These are phyloP conservation scores for Berberis thunbergii DNA, from an alignment of 164 flowering plant species.

Conservation along the genomic window DNA sequence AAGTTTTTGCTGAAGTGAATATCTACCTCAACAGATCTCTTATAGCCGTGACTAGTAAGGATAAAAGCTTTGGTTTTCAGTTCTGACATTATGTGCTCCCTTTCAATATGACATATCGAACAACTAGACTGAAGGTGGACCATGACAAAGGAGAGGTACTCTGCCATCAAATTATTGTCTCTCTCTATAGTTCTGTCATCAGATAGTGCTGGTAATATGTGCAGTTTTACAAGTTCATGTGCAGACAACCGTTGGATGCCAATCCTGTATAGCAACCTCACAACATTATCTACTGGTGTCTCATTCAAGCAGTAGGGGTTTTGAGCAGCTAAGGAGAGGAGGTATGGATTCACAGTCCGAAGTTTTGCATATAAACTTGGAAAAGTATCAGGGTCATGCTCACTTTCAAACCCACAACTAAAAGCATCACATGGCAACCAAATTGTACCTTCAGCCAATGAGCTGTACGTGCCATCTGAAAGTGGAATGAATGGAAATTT, in stretches of 20 bases:
- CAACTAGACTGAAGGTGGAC: constrained; percentile 70
- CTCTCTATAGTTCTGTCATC: constrained; percentile 15
- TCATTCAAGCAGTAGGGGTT: constrained; percentile 18
- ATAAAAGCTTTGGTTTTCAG: constrained; percentile 51
- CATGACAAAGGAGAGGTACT: constrained; percentile 71
- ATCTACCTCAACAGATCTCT: constrained; percentile 40
- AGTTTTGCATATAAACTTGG: constrained; percentile 56
- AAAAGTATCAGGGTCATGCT: constrained; percentile 36
- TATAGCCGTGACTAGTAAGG: constrained; percentile 66
- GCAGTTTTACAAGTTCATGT: constrained; percentile 68
- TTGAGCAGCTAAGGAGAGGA: constrained; percentile 32
- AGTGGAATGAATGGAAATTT: constrained; percentile 78
- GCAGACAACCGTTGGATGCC: constrained; percentile 72
- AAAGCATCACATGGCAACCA: constrained; percentile 66
- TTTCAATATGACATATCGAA: constrained; percentile 44
- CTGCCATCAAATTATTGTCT: constrained; percentile 49
- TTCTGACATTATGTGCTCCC: constrained; percentile 45
- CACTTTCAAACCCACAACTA: constrained; percentile 30
- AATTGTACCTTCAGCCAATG: constrained; percentile 58
- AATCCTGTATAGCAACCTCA: constrained; percentile 46
- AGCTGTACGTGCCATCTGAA: constrained; percentile 72
- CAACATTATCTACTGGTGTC: constrained; percentile 23
- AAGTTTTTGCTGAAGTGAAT: constrained; percentile 71
- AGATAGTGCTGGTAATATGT: constrained; percentile 61
- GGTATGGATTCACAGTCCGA: constrained; percentile 56